Conservation (phyloP, 495 filamentous ascomycete species). For the Penicillium argentinense region DNA sequence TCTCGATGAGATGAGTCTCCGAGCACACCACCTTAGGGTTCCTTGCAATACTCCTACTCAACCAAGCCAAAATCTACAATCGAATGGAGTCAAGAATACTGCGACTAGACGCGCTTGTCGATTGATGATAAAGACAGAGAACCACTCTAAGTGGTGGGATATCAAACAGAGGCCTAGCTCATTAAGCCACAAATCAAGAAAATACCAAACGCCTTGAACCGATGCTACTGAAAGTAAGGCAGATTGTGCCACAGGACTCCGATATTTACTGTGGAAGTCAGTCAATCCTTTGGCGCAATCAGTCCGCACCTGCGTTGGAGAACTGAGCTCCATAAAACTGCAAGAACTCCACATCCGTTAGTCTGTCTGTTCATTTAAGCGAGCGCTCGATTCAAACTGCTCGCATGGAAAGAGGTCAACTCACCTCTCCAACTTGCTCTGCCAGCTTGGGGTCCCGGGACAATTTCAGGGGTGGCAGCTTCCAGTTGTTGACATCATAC, state of each 20-base stretch:
- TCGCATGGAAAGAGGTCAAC: conserved; percentile 20
- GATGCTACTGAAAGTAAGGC: conserved; percentile 25
- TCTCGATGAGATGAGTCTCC: no score
- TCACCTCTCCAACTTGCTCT: conserved; percentile 49
- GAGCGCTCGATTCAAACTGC: no score
- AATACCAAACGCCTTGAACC: conserved; percentile 22
- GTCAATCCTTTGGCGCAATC: background rate
- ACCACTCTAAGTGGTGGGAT: conserved; percentile 16
- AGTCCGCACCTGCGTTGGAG: conserved; percentile 38
- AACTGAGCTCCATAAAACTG: conserved; percentile 48
- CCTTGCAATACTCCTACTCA: background rate
- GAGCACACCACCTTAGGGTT: no score
- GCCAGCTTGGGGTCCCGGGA: conserved; percentile 33
- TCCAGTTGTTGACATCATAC: conserved; percentile 89
- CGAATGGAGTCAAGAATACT: background rate
- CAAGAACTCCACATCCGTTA: conserved; percentile 42
- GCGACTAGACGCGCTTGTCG: background rate
- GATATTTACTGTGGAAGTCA: no score
- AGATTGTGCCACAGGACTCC: no score
- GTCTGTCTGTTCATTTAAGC: no score
- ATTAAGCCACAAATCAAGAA: conserved; percentile 1
- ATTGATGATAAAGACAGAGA: background rate
- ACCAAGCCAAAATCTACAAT: conserved; percentile 4
- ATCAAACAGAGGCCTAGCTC: conserved; percentile 10
- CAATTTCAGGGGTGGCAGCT: conserved; percentile 44